A percentile compares a stretch with the other conserved stretches of the same genome.
phyloP scores from a whole-genome alignment of 768 basidiomycete species.

The Macrocybe gigantea region DNA sequence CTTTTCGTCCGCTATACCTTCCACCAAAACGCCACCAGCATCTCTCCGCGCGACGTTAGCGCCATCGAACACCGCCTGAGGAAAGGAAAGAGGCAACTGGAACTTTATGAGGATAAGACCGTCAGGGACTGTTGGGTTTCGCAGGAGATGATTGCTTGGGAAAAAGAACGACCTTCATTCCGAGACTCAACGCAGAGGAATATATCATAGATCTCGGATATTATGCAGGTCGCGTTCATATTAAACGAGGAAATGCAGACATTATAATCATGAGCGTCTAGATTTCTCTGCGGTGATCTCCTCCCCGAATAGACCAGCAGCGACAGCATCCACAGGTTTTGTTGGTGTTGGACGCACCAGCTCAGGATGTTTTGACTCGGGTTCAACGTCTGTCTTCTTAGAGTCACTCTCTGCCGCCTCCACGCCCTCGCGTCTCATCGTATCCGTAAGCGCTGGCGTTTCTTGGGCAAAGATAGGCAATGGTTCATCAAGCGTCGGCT shows the following conservation, averaged over 20 bases:
- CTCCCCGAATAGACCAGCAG: conserved; percentile 18
- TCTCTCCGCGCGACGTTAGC: conserved; percentile 62
- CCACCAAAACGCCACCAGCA: conserved; percentile 50
- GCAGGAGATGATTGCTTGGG: conserved; percentile 66
- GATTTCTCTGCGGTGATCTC: neutral
- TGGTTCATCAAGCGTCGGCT: too few relatives aligned
- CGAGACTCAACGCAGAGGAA: too few relatives aligned
- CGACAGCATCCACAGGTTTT: conserved; percentile 12
- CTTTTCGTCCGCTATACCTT: conserved; percentile 69
- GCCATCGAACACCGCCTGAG: conserved; percentile 76
- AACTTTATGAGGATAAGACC: conserved; percentile 57
- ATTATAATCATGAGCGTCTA: neutral
- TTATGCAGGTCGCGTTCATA: too few relatives aligned
- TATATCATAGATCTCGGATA: too few relatives aligned
- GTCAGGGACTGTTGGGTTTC: conserved; percentile 78
- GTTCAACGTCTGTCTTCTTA: neutral
- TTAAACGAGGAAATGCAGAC: neutral
- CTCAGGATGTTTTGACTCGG: neutral
- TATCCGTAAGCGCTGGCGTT: neutral
- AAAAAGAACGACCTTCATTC: too few relatives aligned
- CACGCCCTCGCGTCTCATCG: conserved; percentile 10
- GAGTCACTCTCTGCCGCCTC: neutral
- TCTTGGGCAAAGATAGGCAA: too few relatives aligned
- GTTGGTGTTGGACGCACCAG: neutral
- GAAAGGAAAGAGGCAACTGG: conserved; percentile 59